Evolutionary conservation across 225 moss, liverwort and hornwort species (phyloP), one percentile per base, ranked within the genome.

Genomic region (Ulota crispa): DNA sequence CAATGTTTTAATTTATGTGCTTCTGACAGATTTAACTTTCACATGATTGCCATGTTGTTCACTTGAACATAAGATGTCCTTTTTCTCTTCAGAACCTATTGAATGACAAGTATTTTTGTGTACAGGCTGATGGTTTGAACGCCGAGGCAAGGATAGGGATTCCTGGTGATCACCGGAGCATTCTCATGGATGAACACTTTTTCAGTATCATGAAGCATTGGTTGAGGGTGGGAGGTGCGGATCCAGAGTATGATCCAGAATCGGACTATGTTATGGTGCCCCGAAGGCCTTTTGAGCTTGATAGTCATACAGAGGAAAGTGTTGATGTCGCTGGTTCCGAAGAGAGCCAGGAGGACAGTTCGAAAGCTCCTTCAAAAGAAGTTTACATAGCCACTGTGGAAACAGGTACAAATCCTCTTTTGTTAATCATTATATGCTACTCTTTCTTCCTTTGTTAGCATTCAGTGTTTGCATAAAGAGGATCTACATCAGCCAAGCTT

Each of bases 91-190:
- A 32, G 42, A 34, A 68, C 62, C 62, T 18, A 21, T 7, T 45
- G 64, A 73, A 64, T 64, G 64, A 72, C 28, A 61, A 68, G 73
- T 31, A 26, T 27, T 64, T 47, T 30, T 80, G 60, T 63, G 61
- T 78, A 47, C 90, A 95, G 98, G 94, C 89, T 79, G 98, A 98
- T 89, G 90, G 88, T 62, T 78, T 98, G 76, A 86, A 91, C 74
- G 98, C 98, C 3, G 89, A 91, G 80, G 88, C 85, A 72, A 94
- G 98, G 71, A 68, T 98, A 68, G 98, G 98, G 50, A 98, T 98
- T 80, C 98, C 98, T 78, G 95, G 85, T 80, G 98, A 98, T 72
- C 98, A 98, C 67, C 91, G 98, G 64, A 87, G 78, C 21, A 91
- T 98, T 59, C 89, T 98, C 75, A 94, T 91, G 79, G 94, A 95